phyloP scores from a whole-genome alignment of 257 asterid genomes.

The Apocynum venetum region DNA sequence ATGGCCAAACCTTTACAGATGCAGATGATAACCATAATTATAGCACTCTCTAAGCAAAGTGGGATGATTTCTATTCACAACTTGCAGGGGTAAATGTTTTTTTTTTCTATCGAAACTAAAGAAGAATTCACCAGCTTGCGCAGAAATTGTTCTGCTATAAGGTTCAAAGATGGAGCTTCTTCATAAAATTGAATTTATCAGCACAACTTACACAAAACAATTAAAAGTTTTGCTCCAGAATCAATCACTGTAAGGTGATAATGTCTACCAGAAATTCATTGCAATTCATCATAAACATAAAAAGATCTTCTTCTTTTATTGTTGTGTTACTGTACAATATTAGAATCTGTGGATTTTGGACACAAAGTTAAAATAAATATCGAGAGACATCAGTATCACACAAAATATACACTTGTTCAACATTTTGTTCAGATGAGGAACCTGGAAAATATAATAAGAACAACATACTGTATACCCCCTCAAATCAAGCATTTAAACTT shows the following conservation, averaged over 20 bases:
- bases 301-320: slow-evolving; percentile 7
- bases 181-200: background rate
- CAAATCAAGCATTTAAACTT: background rate
- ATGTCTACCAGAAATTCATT: background rate
- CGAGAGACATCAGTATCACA: slow-evolving; percentile 1
- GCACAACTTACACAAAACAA: background rate
- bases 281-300: background rate
- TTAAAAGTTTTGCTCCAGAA: background rate
- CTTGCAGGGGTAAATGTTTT: background rate
- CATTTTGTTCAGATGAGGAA: background rate
- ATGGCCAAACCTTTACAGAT: too few species aligned
- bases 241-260: background rate
- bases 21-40: background rate
- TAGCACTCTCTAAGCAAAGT: background rate
- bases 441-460: background rate
- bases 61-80: background rate
- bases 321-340: background rate
- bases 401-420: background rate
- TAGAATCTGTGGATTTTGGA: background rate
- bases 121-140: background rate
- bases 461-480: background rate
- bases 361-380: background rate
- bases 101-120: background rate
- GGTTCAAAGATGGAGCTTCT: background rate
- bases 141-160: background rate